Conservation (phyloP, 495 filamentous ascomycete species). For the Annulohypoxylon maeteangense region DNA sequence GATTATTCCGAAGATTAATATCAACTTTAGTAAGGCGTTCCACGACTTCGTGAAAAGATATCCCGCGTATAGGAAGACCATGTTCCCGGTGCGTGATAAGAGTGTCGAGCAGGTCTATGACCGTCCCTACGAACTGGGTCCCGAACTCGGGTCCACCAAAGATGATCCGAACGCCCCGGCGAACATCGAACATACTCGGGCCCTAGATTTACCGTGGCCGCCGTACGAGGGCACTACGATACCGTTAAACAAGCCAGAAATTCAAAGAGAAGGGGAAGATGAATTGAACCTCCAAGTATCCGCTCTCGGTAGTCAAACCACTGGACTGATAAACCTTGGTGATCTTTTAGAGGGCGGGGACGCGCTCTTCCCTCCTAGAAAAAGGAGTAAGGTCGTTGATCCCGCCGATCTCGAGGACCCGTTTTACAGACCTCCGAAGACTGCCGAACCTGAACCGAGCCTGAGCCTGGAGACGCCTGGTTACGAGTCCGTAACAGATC, state of each 20-base stretch:
- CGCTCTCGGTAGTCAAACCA: no score
- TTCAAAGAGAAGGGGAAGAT: no score
- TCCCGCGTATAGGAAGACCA: constrained; percentile 23
- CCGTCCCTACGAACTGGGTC: background rate
- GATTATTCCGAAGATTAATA: background rate
- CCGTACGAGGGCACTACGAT: constrained; percentile 14
- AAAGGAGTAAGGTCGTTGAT: no score
- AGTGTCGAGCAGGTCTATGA: constrained; percentile 5
- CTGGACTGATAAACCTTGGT: no score
- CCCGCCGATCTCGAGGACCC: no score
- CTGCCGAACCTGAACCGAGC: no score
- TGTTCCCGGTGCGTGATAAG: constrained; percentile 23
- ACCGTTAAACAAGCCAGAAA: background rate
- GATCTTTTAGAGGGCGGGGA: no score
- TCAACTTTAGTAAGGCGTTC: constrained; percentile 22
- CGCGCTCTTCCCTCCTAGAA: no score
- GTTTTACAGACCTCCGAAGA: no score
- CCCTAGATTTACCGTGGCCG: constrained; percentile 18
- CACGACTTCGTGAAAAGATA: constrained; percentile 17
- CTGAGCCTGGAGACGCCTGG: no score
- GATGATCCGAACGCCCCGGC: constrained; percentile 24
- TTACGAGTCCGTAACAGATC: no score
- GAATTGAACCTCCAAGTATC: no score
- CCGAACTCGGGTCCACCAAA: background rate
- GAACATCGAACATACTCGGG: background rate